These are phyloP conservation scores for Teratosphaeria gauchensis DNA, from an alignment of 2,329 filamentous ascomycete genomes.

Conservation along the genomic window DNA sequence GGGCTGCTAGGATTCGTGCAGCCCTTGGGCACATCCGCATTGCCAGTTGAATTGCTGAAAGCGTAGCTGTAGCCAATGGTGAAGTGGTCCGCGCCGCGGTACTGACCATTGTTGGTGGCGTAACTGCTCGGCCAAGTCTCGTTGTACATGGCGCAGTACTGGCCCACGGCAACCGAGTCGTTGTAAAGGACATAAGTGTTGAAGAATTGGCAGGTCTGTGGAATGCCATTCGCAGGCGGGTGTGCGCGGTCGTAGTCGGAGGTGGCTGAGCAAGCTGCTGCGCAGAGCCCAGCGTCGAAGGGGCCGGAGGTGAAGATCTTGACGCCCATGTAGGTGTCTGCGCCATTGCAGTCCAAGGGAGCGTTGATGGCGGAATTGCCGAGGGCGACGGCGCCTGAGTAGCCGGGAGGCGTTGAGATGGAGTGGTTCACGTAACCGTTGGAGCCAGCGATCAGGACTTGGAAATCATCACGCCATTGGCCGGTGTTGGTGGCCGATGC, in stretches of 20 bases:
- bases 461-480: conserved; percentile 14
- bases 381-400: conserved; percentile 10
- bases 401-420: conserved; percentile 18
- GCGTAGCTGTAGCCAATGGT: conserved; percentile 13
- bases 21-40: conserved; percentile 4
- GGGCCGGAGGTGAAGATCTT: conserved; percentile 11
- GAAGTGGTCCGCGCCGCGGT: conserved; percentile 12
- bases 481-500: conserved; percentile 14
- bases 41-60: conserved; percentile 10
- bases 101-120: conserved; percentile 19
- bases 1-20: conserved; percentile 8
- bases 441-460: conserved; percentile 15
- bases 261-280: conserved; percentile 16
- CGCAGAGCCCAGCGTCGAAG: conserved; percentile 16
- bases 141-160: conserved; percentile 22
- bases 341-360: conserved; percentile 20
- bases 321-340: conserved; percentile 18
- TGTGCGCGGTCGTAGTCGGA: conserved; percentile 16
- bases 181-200: conserved; percentile 26
- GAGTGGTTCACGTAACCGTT: conserved; percentile 20
- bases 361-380: conserved; percentile 22
- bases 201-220: conserved; percentile 25
- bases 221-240: conserved; percentile 9
- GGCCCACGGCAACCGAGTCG: conserved; percentile 13
- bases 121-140: conserved; percentile 14